These are phyloP conservation scores for Leccinum subrobustum DNA, from an alignment of 1,284 basidiomycete species.

Conservation along the genomic window DNA sequence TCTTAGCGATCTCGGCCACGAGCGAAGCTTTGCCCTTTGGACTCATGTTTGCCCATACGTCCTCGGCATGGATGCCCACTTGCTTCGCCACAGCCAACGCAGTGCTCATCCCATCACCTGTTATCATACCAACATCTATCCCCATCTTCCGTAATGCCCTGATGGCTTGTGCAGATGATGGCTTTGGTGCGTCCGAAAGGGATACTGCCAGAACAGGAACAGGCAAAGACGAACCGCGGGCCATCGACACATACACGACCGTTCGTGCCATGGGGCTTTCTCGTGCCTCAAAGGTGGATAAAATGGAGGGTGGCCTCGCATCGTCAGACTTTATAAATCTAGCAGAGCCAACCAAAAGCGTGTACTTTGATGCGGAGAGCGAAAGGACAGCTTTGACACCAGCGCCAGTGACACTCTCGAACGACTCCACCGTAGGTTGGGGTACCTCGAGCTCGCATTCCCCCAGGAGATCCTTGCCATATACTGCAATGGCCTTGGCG, in stretches of 20 bases:
- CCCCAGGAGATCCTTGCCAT: constrained; percentile 69
- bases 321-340: constrained; percentile 60
- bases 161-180: constrained; percentile 80
- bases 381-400: constrained; percentile 77
- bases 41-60: constrained; percentile 87
- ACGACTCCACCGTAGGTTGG: constrained; percentile 54
- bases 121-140: constrained; percentile 88
- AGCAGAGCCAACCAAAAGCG: constrained; percentile 74
- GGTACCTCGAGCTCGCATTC: constrained; percentile 37
- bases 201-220: constrained; percentile 71
- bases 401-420: constrained; percentile 87
- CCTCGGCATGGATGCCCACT: constrained; percentile 69
- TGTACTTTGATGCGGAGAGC: constrained; percentile 47
- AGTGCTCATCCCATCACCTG: constrained; percentile 84
- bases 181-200: constrained; percentile 82
- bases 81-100: constrained; percentile 84
- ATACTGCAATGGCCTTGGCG: constrained; percentile 85
- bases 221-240: constrained; percentile 36
- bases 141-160: constrained; percentile 81
- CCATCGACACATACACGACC: constrained; percentile 79
- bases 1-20: constrained; percentile 75
- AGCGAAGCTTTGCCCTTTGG: constrained; percentile 90
- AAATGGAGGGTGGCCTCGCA: constrained; percentile 52
- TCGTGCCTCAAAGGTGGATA: constrained; percentile 62
- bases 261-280: constrained; percentile 78